Percentiles rank a stretch among this genome's conserved stretches.
Conservation (phyloP, 345 rosid species). For the Mercurialis annua region DNA sequence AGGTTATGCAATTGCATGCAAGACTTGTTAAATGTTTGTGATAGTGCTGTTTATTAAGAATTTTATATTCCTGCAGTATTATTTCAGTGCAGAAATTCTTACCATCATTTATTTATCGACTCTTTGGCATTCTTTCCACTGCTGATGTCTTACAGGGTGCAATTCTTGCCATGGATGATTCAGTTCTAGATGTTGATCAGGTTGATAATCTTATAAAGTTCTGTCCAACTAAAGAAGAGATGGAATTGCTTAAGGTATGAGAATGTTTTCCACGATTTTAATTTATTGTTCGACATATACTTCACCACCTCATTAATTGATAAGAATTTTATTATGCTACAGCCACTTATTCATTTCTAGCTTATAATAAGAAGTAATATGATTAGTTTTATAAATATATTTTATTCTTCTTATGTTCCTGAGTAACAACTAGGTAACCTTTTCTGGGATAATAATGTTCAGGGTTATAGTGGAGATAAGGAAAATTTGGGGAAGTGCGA, state of each 20-base stretch:
- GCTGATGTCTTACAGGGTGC: conserved; percentile 48
- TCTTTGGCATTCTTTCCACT: conserved; percentile 23
- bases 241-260: conserved; percentile 63
- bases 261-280: background rate
- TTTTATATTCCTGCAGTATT: conserved; percentile 10
- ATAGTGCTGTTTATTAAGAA: background rate
- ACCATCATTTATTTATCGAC: background rate
- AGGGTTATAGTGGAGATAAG: conserved; percentile 61
- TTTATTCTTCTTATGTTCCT: background rate
- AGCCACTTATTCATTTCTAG: background rate
- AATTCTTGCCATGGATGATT: conserved; percentile 72
- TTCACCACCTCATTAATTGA: background rate
- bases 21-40: background rate
- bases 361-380: background rate
- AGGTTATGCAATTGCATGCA: background rate
- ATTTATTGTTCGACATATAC: background rate
- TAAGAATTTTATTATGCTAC: conserved; percentile 2
- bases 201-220: conserved; percentile 78
- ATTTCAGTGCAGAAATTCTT: conserved; percentile 2
- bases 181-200: conserved; percentile 72
- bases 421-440: background rate
- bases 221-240: conserved; percentile 86
- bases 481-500: conserved; percentile 81
- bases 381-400: background rate
- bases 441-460: conserved; percentile 7